Evolutionary conservation across 345 rosid genomes (phyloP).

Genomic region (Theobroma cacao): DNA sequence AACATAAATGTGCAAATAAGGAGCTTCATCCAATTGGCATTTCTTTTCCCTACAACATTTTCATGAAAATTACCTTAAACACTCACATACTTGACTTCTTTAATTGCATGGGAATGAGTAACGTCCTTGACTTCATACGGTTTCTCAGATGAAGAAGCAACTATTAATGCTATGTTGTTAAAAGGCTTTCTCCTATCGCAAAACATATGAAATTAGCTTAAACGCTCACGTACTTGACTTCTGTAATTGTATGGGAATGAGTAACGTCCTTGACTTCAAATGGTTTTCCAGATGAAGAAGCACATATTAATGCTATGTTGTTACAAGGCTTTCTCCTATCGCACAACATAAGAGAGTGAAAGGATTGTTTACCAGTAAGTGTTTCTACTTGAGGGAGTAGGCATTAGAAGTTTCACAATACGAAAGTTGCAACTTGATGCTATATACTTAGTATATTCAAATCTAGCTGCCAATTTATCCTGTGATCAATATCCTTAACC

Average conservation of each 20-base stretch:
- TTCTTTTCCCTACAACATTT: neutral
- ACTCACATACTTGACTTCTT: neutral
- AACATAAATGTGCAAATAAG: neutral
- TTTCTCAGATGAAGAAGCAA: neutral
- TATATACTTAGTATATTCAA: neutral
- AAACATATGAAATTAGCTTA: neutral
- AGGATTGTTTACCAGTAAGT: neutral
- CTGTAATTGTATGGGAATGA: neutral
- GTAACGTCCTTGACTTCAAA: neutral
- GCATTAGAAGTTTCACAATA: neutral
- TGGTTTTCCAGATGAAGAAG: neutral
- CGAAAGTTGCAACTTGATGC: neutral
- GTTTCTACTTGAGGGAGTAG: neutral
- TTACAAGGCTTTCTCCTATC: neutral
- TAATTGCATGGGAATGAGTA: neutral
- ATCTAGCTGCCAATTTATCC: neutral
- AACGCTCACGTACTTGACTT: neutral
- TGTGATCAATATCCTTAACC: neutral
- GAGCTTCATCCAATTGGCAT: neutral
- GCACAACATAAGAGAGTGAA: neutral
- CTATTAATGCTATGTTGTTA: neutral
- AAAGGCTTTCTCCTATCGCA: neutral
- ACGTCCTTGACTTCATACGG: neutral
- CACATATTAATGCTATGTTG: neutral
- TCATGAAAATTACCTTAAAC: neutral